Evolutionary conservation across 176 grass and related monocot genomes (phyloP).

Genomic region (Puccinellia tenuiflora): DNA sequence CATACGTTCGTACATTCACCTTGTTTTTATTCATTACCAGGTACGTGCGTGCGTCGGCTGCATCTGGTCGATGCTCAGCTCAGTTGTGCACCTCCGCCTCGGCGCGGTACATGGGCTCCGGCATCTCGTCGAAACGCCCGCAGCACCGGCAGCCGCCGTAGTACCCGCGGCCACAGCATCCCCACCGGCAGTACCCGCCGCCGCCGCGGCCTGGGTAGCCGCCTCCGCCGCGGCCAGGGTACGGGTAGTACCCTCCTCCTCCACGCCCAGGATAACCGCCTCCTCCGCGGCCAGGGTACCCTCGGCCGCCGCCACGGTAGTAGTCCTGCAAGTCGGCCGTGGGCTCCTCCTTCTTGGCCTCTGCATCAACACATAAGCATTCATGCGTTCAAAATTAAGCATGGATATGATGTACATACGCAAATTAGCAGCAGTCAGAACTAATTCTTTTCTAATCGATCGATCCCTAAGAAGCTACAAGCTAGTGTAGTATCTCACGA

Average conservation of each 20-base stretch:
- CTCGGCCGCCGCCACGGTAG: slow-evolving; percentile 5
- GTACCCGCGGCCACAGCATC: slow-evolving; percentile 41
- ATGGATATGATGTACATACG: neutral
- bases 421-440: neutral
- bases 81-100: slow-evolving; percentile 37
- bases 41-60: too few relatives aligned
- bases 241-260: slow-evolving; percentile 19
- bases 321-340: slow-evolving; percentile 19
- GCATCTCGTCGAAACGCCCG: slow-evolving; percentile 34
- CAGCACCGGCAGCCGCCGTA: slow-evolving; percentile 58
- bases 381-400: neutral
- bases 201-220: slow-evolving; percentile 23
- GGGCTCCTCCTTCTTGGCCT: neutral
- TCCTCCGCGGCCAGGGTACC: neutral
- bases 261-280: neutral
- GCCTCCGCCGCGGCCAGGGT: slow-evolving; percentile 9
- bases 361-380: neutral
- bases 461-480: neutral
- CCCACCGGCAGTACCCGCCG: slow-evolving; percentile 14
- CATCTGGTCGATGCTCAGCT: neutral
- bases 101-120: slow-evolving; percentile 56
- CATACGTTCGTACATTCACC: neutral
- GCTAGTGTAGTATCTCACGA: neutral
- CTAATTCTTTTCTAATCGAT: too few relatives aligned
- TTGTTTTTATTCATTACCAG: neutral